These are phyloP conservation scores for Verticillium zaregamsianum DNA, from an alignment of 2,329 filamentous ascomycete species.

Conservation along the genomic window DNA sequence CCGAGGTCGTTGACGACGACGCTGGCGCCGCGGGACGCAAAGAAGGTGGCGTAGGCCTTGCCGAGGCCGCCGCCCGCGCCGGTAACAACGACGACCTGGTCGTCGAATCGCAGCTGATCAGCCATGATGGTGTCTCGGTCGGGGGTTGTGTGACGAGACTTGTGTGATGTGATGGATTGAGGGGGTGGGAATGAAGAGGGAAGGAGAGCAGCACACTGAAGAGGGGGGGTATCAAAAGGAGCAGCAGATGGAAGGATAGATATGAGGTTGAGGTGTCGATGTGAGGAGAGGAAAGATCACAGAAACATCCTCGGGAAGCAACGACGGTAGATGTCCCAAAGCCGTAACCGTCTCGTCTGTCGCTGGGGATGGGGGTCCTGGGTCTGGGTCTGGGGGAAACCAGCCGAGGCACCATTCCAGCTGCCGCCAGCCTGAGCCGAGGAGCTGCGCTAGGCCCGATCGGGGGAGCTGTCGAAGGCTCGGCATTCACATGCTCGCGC, in stretches of 20 bases:
- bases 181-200: background rate
- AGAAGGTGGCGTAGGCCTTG: constrained; percentile 83
- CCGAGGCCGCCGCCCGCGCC: constrained; percentile 77
- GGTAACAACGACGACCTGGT: constrained; percentile 79
- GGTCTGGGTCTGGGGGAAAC: constrained; percentile 1
- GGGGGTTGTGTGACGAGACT: background rate
- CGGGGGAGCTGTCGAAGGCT: background rate
- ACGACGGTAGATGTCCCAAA: background rate
- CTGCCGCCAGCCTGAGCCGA: constrained; percentile 8
- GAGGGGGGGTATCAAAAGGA: constrained; percentile 2
- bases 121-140: constrained; percentile 45
- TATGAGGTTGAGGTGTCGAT: background rate
- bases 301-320: background rate
- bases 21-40: constrained; percentile 84
- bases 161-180: background rate
- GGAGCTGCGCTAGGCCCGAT: constrained; percentile 7
- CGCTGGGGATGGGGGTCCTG: background rate
- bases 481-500: constrained; percentile 4
- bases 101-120: constrained; percentile 72
- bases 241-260: background rate
- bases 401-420: constrained; percentile 15
- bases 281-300: background rate
- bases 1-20: constrained; percentile 97
- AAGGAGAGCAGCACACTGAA: background rate
- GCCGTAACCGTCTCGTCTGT: background rate